Evolutionary conservation across 2,329 filamentous ascomycete genomes (phyloP).

Genomic region (Ascocoryne sarcoides): DNA sequence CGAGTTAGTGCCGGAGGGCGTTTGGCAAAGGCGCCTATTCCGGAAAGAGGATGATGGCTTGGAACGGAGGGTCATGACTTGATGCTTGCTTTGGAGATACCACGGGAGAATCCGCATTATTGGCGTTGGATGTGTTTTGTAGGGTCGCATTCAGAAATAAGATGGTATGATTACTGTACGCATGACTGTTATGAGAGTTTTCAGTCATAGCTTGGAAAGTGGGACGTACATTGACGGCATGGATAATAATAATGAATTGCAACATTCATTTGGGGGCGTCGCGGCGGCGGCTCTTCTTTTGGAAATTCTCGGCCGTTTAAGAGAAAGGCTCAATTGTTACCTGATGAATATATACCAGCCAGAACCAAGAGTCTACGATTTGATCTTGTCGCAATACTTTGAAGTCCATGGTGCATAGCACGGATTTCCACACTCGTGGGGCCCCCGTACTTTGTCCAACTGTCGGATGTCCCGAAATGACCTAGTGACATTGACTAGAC

Average conservation of each 20-base stretch:
- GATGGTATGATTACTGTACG: conserved; percentile 3
- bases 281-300: too few relatives aligned
- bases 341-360: too few relatives aligned
- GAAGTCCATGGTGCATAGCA: too few relatives aligned
- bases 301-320: too few relatives aligned
- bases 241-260: conserved; percentile 14
- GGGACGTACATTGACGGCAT: conserved; percentile 1
- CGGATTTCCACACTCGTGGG: too few relatives aligned
- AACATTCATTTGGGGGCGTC: conserved; percentile 1
- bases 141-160: conserved; percentile 11
- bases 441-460: too few relatives aligned
- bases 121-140: conserved; percentile 22
- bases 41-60: conserved; percentile 19
- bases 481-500: too few relatives aligned
- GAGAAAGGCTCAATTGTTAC: too few relatives aligned
- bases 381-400: too few relatives aligned
- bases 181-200: background rate
- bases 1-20: conserved; percentile 69
- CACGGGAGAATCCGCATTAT: conserved; percentile 24
- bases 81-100: conserved; percentile 26
- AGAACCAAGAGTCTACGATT: too few relatives aligned
- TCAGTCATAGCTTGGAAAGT: background rate
- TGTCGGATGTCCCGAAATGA: too few relatives aligned
- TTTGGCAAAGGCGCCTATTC: conserved; percentile 40
- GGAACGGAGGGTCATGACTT: conserved; percentile 13